Evolutionary conservation across 495 filamentous ascomycete species (phyloP).

Genomic region (Penicillium coprophilum): DNA sequence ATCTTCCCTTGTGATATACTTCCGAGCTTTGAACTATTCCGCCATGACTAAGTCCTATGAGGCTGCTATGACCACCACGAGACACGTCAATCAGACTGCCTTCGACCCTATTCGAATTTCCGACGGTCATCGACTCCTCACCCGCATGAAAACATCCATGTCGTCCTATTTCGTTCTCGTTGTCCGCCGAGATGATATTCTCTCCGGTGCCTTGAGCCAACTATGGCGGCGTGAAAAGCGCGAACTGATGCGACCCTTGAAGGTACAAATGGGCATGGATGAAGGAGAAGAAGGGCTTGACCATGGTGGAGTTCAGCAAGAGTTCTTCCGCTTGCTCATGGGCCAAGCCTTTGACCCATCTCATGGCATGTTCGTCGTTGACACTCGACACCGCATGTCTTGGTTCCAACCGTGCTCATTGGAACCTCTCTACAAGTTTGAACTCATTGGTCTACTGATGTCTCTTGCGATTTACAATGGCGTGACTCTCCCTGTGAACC

Average conservation of each 20-base stretch:
- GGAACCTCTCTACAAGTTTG: constrained; percentile 84
- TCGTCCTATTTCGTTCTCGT: constrained; percentile 74
- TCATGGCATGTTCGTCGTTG: constrained; percentile 75
- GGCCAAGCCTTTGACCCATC: constrained; percentile 72
- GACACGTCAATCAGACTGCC: constrained; percentile 59
- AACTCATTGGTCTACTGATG: constrained; percentile 82
- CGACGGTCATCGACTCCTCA: constrained; percentile 53
- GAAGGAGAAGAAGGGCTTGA: constrained; percentile 87
- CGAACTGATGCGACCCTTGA: constrained; percentile 80
- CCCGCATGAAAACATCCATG: constrained; percentile 61
- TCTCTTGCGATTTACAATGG: constrained; percentile 95
- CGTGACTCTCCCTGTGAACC: constrained; percentile 81
- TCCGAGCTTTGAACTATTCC: constrained; percentile 83
- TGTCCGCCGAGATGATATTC: constrained; percentile 66
- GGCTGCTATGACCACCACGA: constrained; percentile 61
- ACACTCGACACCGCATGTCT: constrained; percentile 68
- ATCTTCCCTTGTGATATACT: constrained; percentile 73
- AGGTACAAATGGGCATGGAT: constrained; percentile 78
- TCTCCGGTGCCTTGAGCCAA: constrained; percentile 81
- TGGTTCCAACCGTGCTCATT: constrained; percentile 84
- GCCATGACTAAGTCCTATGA: constrained; percentile 78
- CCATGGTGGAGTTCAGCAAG: constrained; percentile 90
- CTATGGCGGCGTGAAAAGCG: constrained; percentile 81
- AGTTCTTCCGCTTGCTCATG: constrained; percentile 86
- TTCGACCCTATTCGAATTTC: constrained; percentile 42